Evolutionary conservation across 306 rosid species (phyloP).

Genomic region (Gynostemma pentaphyllum): DNA sequence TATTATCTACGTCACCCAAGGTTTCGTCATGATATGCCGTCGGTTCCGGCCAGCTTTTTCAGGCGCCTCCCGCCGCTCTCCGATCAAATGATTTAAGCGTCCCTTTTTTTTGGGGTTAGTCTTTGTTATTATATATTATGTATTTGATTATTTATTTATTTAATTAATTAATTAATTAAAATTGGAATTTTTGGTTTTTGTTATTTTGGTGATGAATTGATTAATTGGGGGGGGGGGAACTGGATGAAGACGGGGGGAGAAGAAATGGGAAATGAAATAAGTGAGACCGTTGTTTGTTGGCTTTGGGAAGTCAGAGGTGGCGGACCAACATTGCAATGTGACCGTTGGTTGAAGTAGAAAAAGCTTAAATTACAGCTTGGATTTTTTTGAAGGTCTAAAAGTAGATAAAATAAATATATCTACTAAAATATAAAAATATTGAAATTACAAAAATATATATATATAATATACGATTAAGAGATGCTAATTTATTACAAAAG

Average conservation of each 20-base stretch:
- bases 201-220: too few relatives aligned
- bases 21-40: conserved; percentile 79
- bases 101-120: neutral
- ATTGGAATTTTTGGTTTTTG: too few relatives aligned
- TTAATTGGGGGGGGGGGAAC: neutral
- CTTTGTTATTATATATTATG: neutral
- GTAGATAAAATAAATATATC: too few relatives aligned
- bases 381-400: too few relatives aligned
- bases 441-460: too few relatives aligned
- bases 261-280: too few relatives aligned
- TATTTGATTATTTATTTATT: neutral
- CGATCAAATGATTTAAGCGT: conserved; percentile 54
- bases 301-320: neutral
- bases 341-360: neutral
- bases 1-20: conserved; percentile 70
- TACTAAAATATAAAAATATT: too few relatives aligned
- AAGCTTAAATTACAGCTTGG: too few relatives aligned
- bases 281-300: neutral
- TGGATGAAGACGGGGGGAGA: neutral
- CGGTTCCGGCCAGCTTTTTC: conserved; percentile 50
- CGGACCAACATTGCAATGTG: neutral
- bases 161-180: neutral
- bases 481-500: too few relatives aligned
- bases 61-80: conserved; percentile 61
- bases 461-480: too few relatives aligned